Percentiles rank a stretch among this genome's conserved stretches.
Evolutionary conservation across 2,329 filamentous ascomycete genomes (phyloP).

Genomic region (Emergomyces orientalis): DNA sequence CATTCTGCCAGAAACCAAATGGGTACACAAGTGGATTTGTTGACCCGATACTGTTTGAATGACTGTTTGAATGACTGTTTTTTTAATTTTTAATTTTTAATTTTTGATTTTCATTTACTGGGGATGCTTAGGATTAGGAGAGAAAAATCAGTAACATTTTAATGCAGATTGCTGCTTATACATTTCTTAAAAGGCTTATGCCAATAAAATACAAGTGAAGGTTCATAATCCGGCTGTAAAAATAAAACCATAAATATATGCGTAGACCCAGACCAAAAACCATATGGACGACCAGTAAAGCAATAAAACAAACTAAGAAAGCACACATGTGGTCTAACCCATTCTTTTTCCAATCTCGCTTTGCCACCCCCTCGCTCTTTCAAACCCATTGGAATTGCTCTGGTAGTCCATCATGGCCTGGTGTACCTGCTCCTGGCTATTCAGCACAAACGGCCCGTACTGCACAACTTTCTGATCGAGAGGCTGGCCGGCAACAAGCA

Average conservation of each 20-base stretch:
- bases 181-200: not conserved
- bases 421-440: slow-evolving; percentile 60
- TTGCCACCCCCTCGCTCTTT: slow-evolving; percentile 67
- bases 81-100: too few relatives aligned
- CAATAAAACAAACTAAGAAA: not conserved
- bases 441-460: slow-evolving; percentile 79
- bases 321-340: slow-evolving; percentile 24
- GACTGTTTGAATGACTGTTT: too few relatives aligned
- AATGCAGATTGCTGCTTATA: not conserved
- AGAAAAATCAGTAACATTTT: not conserved
- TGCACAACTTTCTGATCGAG: slow-evolving; percentile 73
- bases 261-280: not conserved
- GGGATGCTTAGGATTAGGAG: too few relatives aligned
- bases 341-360: slow-evolving; percentile 80
- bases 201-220: too few relatives aligned
- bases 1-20: not conserved
- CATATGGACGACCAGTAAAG: not conserved
- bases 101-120: too few relatives aligned
- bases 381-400: slow-evolving; percentile 65
- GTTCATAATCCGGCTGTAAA: too few relatives aligned
- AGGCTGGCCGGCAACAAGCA: slow-evolving; percentile 69
- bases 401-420: slow-evolving; percentile 70
- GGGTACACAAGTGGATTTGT: too few relatives aligned
- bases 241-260: not conserved
- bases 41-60: too few relatives aligned